phyloP scores from a whole-genome alignment of 2,329 filamentous ascomycete genomes.

The Alternaria triticimaculans region DNA sequence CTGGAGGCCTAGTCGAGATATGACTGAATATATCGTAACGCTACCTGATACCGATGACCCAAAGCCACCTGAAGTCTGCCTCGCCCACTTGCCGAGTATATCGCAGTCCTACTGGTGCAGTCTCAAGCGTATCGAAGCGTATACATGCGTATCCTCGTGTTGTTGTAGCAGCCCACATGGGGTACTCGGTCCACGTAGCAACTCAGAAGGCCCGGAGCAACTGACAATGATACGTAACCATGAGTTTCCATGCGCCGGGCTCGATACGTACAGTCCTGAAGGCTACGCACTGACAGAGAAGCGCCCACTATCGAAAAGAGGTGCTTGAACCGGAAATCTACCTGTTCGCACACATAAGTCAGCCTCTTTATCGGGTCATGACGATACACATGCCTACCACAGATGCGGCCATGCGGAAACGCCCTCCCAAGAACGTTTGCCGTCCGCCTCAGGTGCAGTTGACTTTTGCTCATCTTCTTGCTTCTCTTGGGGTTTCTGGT shows the following conservation, averaged over 20 bases:
- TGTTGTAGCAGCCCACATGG: not conserved
- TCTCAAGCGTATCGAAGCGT: not conserved
- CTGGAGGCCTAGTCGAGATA: not conserved
- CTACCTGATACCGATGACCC: not conserved
- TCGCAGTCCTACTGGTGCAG: not conserved
- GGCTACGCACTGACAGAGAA: not conserved
- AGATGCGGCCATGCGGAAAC: conserved; percentile 28
- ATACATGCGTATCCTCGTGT: not conserved
- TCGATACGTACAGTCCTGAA: not conserved
- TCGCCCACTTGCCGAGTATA: not conserved
- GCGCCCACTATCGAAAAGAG: not conserved
- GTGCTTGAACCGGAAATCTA: not conserved
- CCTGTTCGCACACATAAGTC: not conserved
- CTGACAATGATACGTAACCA: not conserved
- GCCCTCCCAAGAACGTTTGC: not conserved
- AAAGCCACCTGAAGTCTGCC: not conserved
- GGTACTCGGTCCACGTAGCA: not conserved
- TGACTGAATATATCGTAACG: not conserved
- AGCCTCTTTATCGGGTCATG: not conserved
- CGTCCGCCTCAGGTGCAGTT: not conserved
- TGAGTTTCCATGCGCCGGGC: not conserved
- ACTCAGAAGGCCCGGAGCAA: not conserved
- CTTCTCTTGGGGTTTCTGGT: not conserved
- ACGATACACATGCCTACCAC: conserved; percentile 14
- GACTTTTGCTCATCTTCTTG: not conserved